These are phyloP conservation scores for Hymenoscyphus scutula DNA, from an alignment of 2,329 filamentous ascomycete genomes.

Conservation along the genomic window DNA sequence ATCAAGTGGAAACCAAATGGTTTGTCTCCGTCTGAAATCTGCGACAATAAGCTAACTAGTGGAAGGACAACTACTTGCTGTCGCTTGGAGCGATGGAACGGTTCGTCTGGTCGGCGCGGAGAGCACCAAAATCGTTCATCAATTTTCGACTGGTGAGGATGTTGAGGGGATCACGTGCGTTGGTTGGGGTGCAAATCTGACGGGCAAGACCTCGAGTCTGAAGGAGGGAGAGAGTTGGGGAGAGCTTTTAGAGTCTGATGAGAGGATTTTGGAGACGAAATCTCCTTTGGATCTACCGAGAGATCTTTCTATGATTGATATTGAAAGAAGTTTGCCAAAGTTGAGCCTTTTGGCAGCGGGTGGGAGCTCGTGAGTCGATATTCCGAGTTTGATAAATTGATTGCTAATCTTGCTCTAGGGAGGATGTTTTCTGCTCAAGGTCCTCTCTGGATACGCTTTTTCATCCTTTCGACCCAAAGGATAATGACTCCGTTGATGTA, in stretches of 20 bases:
- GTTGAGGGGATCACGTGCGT: constrained; percentile 45
- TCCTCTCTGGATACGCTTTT: constrained; percentile 37
- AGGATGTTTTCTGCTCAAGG: constrained; percentile 38
- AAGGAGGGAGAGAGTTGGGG: constrained; percentile 26
- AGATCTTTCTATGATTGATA: constrained; percentile 71
- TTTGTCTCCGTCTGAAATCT: constrained; percentile 15
- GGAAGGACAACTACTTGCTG: constrained; percentile 71
- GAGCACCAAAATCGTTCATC: constrained; percentile 76
- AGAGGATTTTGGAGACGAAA: constrained; percentile 17
- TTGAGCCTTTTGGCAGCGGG: constrained; percentile 69
- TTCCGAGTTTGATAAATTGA: not conserved
- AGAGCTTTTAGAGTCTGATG: constrained; percentile 21
- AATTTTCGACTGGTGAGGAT: constrained; percentile 48
- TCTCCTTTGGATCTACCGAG: constrained; percentile 57
- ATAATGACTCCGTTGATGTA: constrained; percentile 74
- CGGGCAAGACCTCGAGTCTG: constrained; percentile 22
- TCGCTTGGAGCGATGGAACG: constrained; percentile 79
- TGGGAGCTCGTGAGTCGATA: constrained; percentile 55
- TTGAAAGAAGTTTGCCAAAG: constrained; percentile 73
- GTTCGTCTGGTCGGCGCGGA: constrained; percentile 76
- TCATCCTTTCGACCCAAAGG: constrained; percentile 48
- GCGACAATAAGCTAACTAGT: not conserved
- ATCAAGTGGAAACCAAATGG: constrained; percentile 39
- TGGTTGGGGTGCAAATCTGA: constrained; percentile 38
- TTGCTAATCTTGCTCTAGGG: constrained; percentile 26